Percentiles rank a stretch among this genome's conserved stretches.
These are phyloP conservation scores for Verticillium klebahnii DNA, from an alignment of 2,329 filamentous ascomycete genomes.

Conservation along the genomic window DNA sequence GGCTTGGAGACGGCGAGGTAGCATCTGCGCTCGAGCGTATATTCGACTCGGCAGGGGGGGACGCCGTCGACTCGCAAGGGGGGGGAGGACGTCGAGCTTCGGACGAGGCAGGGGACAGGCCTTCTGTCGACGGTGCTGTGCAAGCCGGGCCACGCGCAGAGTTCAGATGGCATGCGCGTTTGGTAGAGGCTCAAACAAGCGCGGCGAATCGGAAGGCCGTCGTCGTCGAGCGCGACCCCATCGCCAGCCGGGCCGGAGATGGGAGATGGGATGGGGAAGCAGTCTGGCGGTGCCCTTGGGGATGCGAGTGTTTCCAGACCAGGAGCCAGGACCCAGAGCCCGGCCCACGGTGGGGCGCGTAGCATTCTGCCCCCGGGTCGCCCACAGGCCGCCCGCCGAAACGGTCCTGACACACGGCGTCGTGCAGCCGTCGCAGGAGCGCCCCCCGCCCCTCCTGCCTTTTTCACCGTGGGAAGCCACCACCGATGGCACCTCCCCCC, in stretches of 20 bases:
- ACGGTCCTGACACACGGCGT: constrained; percentile 11
- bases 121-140: neutral
- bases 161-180: constrained; percentile 13
- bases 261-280: neutral
- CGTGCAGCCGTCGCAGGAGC: constrained; percentile 9
- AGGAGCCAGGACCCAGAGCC: neutral
- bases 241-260: neutral
- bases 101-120: constrained; percentile 8
- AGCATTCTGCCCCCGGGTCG: constrained; percentile 8
- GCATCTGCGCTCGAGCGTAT: neutral
- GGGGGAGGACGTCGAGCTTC: constrained; percentile 6
- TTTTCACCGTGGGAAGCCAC: too few relatives aligned
- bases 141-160: constrained; percentile 5
- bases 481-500: too few relatives aligned
- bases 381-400: constrained; percentile 13
- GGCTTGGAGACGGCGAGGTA: neutral
- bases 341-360: neutral
- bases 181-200: constrained; percentile 13
- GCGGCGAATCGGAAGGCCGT: constrained; percentile 9
- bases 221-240: neutral
- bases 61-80: neutral
- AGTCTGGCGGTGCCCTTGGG: neutral
- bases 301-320: neutral
- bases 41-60: neutral
- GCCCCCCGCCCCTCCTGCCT: constrained; percentile 6